Base-by-base conservation (phyloP, 768 basidiomycete species). In the Boletellus ananas region DNA sequence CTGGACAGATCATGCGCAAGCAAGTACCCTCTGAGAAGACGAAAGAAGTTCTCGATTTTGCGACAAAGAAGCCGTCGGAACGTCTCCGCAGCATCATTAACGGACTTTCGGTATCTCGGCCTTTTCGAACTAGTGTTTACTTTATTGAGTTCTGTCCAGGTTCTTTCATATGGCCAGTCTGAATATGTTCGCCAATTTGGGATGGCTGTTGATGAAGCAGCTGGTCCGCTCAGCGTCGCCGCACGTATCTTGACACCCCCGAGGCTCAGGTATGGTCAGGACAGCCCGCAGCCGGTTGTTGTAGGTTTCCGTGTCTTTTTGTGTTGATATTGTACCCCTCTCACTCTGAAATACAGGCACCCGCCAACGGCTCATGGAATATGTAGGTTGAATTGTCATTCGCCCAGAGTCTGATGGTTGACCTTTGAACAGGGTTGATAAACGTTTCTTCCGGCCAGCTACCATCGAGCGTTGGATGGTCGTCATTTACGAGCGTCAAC, bases 121-220 rank as follows among this genome's bases (percentile, higher is more conserved):
- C 27, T 33, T 18, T 45, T 23, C 16, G 4, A 0, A 23, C 17
- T 39, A 27, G 39, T 5, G 7, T 17, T 45, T 39, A 11, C 29
- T 23, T 50, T 16, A 40, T 43, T 44, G 18, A 57, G 17, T 13
- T 3, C 25, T 33, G 16, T 42, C 10, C 46, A 84, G 81, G 77
- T 83, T 34, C 70, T 86, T 49, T 74, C 77, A 23, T 88, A 88
- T 56, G 83, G 84, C 0, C 81, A 85, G 63, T 87, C 85, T 0
- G 80, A 88, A 64, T 89, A 87, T 54, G 79, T 90, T 31, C 75
- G 78, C 36, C 75, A 83, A 61, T 90, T 90, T 54, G 87, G 87
- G 8, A 80, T 92, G 77, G 54, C 70, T 3, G 82, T 92, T 17
- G 72, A 70, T 16, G 54, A 80, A 43, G 59, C 72, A 10, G 68